Base-by-base conservation (phyloP, 140 eudicot species). In the Stevia rebaudiana region DNA sequence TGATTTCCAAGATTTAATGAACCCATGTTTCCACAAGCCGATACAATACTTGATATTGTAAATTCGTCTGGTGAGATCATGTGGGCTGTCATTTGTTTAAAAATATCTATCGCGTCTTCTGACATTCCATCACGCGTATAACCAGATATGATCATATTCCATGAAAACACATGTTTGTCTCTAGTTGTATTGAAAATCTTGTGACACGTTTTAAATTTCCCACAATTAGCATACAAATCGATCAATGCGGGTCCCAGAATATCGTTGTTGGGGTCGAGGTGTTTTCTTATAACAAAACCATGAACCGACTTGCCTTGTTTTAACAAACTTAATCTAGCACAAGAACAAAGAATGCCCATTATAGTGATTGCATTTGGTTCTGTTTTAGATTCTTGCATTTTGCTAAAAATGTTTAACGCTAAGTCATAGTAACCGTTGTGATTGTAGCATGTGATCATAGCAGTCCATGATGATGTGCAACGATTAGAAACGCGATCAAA, bases 81-180 rank as follows among this genome's bases (percentile, higher is more conserved):
- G 48, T 28, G 65, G 10, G 18, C 25, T 33, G 53, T 44, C 96
- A 88, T 88, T 68, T 68, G 76, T 47, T 63, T 69, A 31, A 84
- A 85, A 4, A 85, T 79, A 53, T 69, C 33, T 21, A 85, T 40
- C 8, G 88, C 87, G 16, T 88, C 78, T 6, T 66, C 81, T n/a
- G 72, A 30, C 80, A 72, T 72, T 7, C 86, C 82, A 60, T 85
- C 80, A 62, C 73, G 74, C 25, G 63, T 62, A 52, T 78, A 84
- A 19, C 84, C 83, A 17, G 94, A 84, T 72, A 88, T 80, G 69
- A 88, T 74, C 74, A 85, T 78, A 58, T 88, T 88, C 96, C 96
- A 88, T 21, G 83, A 75, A 22, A 88, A 62, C 0, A 76, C 60
- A 62, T 78, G 76, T 56, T 63, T 76, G 28, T 82, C 80, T 43